A percentile compares a stretch with the other conserved stretches of the same genome.
phyloP scores from a whole-genome alignment of 306 rosid genomes.

The Quercus mongolica region DNA sequence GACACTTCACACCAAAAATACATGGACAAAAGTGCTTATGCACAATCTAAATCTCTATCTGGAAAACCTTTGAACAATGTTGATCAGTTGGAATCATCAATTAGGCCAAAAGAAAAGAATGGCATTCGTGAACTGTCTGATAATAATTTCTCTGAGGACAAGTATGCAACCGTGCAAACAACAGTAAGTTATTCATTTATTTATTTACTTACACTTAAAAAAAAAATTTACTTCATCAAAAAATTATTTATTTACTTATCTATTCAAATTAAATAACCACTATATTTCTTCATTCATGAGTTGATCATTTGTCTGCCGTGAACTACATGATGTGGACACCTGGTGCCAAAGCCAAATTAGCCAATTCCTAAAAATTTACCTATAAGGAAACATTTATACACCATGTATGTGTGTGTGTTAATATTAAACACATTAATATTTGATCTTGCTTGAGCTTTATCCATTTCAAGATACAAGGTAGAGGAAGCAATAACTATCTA shows the following conservation, averaged over 20 bases:
- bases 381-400: background rate
- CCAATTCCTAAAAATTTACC: background rate
- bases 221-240: too few species aligned
- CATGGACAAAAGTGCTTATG: conserved; percentile 59
- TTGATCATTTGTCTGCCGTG: background rate
- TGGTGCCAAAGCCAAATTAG: background rate
- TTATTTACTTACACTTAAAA: background rate
- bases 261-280: background rate
- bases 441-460: background rate
- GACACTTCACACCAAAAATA: conserved; percentile 54
- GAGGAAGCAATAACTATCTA: background rate
- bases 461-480: background rate
- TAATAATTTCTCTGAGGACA: conserved; percentile 54
- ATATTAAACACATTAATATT: background rate
- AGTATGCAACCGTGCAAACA: conserved; percentile 39
- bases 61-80: conserved; percentile 44
- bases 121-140: conserved; percentile 61
- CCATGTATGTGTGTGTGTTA: background rate
- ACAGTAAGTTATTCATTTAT: conserved; percentile 47
- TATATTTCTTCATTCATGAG: background rate
- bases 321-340: background rate
- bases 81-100: conserved; percentile 48
- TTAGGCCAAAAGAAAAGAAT: conserved; percentile 60
- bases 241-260: conserved; percentile 16
- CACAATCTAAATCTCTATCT: conserved; percentile 58